Evolutionary conservation across 139 green algal species (phyloP), one percentile per base, ranked within the genome.

Genomic region (Tetradesmus lagerheimii): DNA sequence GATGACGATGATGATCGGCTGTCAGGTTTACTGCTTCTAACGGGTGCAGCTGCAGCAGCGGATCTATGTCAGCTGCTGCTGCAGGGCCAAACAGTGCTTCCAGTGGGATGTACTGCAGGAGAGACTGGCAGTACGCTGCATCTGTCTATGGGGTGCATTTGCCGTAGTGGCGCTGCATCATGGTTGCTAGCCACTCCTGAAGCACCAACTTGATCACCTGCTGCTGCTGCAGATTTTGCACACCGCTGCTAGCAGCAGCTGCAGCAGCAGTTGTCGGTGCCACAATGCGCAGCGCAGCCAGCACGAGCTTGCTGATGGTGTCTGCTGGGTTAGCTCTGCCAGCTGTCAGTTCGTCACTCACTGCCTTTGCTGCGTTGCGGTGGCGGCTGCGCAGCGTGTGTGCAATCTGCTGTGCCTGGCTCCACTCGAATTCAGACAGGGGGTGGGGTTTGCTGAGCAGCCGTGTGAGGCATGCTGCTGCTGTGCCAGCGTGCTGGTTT

Each of bases 241-340:
- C 4, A 20, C 14, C 6, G 25, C 15, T 25, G 1, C 16, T 41
- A 3, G 3, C 25, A 43, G 20, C 43, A 41, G 43, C 41, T 16
- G 15, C 35, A 37, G 50, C 12, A 62, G 39, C 37, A 38, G 39
- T 39, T 11, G 34, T 3, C 0, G 80, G 29, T 39, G 80, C 39
- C 38, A 74, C 38, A 1, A 50, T 31, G n/a, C 57, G 31, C 4
- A 80, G 15, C 3, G n/a, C 37, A 38, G 15, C 83, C 37, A 57
- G 35, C 57, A 88, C 57, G 37, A 88, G 83, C 53, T 88, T 88
- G 83, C 62, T 80, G 50, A 75, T 75, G 53, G 57, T 75, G 37
- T 88, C 83, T 20, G n/a, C 83, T 0, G 83, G 83, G 38, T 88
- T 88, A 0, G 83, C 83, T 14, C n/a, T 27, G 25, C 79, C 79